A percentile compares a stretch with the other conserved stretches of the same genome.
Conservation (phyloP, 2,329 filamentous ascomycete genomes). For the Sphaerulina vaccinii region DNA sequence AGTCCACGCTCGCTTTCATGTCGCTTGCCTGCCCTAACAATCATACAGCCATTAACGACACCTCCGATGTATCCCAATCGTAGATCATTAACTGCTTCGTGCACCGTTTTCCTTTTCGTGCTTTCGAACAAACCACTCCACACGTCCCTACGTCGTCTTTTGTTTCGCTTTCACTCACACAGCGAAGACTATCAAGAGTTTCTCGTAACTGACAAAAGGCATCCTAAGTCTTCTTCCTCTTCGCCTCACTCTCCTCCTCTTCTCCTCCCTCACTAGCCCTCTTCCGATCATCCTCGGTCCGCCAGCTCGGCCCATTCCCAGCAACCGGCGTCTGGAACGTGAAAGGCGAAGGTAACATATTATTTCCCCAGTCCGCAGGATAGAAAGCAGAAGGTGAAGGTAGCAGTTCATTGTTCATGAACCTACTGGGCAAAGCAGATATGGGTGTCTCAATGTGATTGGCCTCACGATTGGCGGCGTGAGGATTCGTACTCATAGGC, state of each 20-base stretch:
- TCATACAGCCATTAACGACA: neutral
- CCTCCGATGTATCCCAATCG: neutral
- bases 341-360: slow-evolving; percentile 86
- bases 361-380: slow-evolving; percentile 70
- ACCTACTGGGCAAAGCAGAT: slow-evolving; percentile 88
- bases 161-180: no score
- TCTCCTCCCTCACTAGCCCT: slow-evolving; percentile 29
- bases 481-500: slow-evolving; percentile 57
- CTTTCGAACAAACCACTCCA: no score
- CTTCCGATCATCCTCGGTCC: slow-evolving; percentile 39
- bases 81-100: neutral
- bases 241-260: slow-evolving; percentile 26
- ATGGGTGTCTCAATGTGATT: slow-evolving; percentile 73
- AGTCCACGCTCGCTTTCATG: neutral
- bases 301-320: slow-evolving; percentile 45
- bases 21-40: neutral
- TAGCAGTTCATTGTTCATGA: slow-evolving; percentile 81
- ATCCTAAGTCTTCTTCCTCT: slow-evolving; percentile 26
- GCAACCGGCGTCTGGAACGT: slow-evolving; percentile 81
- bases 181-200: neutral
- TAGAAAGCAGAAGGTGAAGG: slow-evolving; percentile 93
- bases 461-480: slow-evolving; percentile 39
- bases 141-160: no score
- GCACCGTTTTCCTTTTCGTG: neutral
- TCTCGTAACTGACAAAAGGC: neutral